Base-by-base conservation (phyloP, 1,284 basidiomycete genomes). In the Cryptococcus hybrid region DNA sequence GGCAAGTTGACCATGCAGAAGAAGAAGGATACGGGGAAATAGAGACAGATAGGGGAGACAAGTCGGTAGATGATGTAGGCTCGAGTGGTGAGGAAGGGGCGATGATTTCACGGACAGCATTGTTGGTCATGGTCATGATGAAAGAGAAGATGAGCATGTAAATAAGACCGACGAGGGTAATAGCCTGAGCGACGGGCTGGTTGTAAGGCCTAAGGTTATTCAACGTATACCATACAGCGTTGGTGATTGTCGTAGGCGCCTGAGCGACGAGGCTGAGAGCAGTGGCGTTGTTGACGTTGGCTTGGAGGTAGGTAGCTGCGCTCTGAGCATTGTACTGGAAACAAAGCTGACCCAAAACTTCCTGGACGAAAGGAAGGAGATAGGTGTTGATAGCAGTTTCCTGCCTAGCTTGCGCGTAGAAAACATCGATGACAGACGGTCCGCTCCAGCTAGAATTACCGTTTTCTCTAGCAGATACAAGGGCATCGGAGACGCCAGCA, bases 181-280 rank as follows among this genome's bases (percentile, higher is more conserved):
- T 82, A 0, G 89, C 90, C 8, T 83, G 80, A 0, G 88, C 88
- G 4, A 88, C 89, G 30, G 87, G 84, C 43, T 84, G 78, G 56
- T 73, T 63, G 68, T 88, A 90, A 0, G 88, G 87, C 38, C 84
- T 78, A 1, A 88, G 64, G 67, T 90, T 88, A 55, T 78, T 62
- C 34, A 84, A 59, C 0, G 75, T 80, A 64, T 81, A 85, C 30
- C 69, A 76, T n/a, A 88, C 68, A 1, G 85, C 83, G 8, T 75
- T 65, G 2, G 81, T 76, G 47, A 90, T 75, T 1, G 86, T 82
- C 54, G 79, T 75, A 0, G 89, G 88, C 0, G 88, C 86, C 4
- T 66, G 79, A 2, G 78, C 68, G 30, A 88, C 76, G 12, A 87
- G 63, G 6, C 47, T 58, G 9, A 82, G 68, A 0, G 82, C 81